Evolutionary conservation across 2,329 filamentous ascomycete species (phyloP).

Genomic region (Apiospora koreana): DNA sequence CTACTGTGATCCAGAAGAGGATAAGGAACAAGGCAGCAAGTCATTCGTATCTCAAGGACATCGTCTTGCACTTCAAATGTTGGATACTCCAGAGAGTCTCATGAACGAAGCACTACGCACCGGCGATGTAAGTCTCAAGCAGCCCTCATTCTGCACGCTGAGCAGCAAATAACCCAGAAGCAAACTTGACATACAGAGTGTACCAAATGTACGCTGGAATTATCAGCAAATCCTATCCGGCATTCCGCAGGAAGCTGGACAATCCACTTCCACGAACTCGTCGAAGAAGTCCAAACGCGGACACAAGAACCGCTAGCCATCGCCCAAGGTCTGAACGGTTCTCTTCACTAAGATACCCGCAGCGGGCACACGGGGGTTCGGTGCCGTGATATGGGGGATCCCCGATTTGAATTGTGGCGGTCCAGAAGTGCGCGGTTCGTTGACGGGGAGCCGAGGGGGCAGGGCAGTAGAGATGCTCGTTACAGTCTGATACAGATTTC

Average conservation of each 20-base stretch:
- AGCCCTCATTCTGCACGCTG: neutral
- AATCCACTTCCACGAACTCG: neutral
- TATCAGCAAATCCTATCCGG: neutral
- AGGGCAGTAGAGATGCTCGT: neutral
- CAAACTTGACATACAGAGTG: neutral
- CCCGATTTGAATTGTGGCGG: neutral
- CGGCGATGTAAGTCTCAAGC: neutral
- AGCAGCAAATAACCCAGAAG: neutral
- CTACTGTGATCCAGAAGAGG: neutral
- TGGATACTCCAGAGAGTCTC: neutral
- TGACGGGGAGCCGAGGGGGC: neutral
- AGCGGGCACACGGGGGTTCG: neutral
- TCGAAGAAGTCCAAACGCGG: neutral
- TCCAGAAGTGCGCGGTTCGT: neutral
- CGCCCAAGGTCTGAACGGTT: neutral
- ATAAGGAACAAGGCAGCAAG: neutral
- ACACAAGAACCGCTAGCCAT: neutral
- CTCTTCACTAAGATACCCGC: neutral
- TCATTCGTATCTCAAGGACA: neutral
- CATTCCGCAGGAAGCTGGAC: neutral
- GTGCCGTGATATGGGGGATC: neutral
- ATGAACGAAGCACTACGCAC: neutral
- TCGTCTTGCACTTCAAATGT: neutral
- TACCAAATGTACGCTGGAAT: neutral
- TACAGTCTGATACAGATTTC: neutral